Base-by-base conservation (phyloP, 768 basidiomycete species). In the Clitopilus passeckerianus region DNA sequence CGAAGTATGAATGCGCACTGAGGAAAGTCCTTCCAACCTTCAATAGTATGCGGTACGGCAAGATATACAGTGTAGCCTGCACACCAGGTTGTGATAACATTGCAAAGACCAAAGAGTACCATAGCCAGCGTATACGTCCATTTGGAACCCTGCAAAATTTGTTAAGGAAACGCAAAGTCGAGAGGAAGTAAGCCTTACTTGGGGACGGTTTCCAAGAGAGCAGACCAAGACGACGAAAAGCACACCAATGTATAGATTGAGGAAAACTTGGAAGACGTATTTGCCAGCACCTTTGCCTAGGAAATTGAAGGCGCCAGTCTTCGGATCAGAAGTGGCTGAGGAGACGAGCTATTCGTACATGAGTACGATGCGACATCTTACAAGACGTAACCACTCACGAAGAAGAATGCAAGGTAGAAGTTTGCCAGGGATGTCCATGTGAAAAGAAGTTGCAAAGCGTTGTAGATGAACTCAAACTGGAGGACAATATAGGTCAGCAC, bases 341-440 rank as follows among this genome's bases (percentile, higher is more conserved):
- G 85, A 85, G 57, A 94, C 88, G 59, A 96, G 76, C 89, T 93
- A 74, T 63, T 53, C 15, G 65, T 65, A 60, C 20, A 69, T 64
- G 1, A 54, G 46, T 61, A 67, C 9, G 66, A 54, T 50, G 61
- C 55, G n/a, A 57, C 54, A 5, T 61, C 61, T 20, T 63, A 30
- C 52, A 68, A 67, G 1, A 59, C 55, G 15, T 50, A 44, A 65
- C n/a, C 10, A 60, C 90, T 74, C 65, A 92, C 90, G 74, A 95
- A 95, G 82, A 91, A 95, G 79, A 95, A 95, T 43, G 93, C 91
- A 56, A 96, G 80, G 71, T 93, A 97, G 75, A 94, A 97, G 71
- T 95, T 96, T 33, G 92, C 95, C 46, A 96, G 77, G 15, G 89
- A 85, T 8, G 94, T 95, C 95, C 95, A 98, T 14, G 94, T 90